Evolutionary conservation across 441 rosid species (phyloP).

Genomic region (Biscutella laevigata): DNA sequence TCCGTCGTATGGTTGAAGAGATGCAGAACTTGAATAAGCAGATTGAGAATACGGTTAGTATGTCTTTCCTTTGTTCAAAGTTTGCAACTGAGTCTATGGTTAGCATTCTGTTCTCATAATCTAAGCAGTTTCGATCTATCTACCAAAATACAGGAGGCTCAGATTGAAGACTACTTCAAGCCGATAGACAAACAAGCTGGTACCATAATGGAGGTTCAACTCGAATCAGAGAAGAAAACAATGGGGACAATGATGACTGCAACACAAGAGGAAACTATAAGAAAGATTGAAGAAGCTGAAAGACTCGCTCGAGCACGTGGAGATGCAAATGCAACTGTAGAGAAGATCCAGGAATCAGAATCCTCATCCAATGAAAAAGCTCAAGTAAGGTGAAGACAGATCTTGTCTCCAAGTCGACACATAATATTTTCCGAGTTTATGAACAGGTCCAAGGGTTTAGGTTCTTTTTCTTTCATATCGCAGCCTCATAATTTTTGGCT

Average conservation of each 20-base stretch:
- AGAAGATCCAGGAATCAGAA: slow-evolving; percentile 29
- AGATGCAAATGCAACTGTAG: slow-evolving; percentile 15
- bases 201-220: slow-evolving; percentile 69
- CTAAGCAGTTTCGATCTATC: too few species aligned
- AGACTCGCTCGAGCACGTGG: slow-evolving; percentile 27
- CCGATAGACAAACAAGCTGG: slow-evolving; percentile 80
- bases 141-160: slow-evolving; percentile 74
- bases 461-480: too few species aligned
- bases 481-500: neutral
- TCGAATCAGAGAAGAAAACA: slow-evolving; percentile 66
- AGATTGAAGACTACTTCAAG: slow-evolving; percentile 64
- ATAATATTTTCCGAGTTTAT: slow-evolving; percentile 11
- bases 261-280: slow-evolving; percentile 50
- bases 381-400: slow-evolving; percentile 28
- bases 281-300: slow-evolving; percentile 49
- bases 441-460: too few species aligned
- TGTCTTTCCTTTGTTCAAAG: neutral
- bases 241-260: slow-evolving; percentile 58
- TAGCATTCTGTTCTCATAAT: too few species aligned
- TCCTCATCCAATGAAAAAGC: slow-evolving; percentile 27
- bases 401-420: slow-evolving; percentile 7
- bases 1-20: slow-evolving; percentile 81
- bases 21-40: slow-evolving; percentile 64
- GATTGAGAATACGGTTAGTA: slow-evolving; percentile 54
- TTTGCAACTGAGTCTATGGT: neutral